Evolutionary conservation across 1,284 basidiomycete genomes (phyloP), one percentile per base, ranked within the genome.

Genomic region (Pascua guehoae): DNA sequence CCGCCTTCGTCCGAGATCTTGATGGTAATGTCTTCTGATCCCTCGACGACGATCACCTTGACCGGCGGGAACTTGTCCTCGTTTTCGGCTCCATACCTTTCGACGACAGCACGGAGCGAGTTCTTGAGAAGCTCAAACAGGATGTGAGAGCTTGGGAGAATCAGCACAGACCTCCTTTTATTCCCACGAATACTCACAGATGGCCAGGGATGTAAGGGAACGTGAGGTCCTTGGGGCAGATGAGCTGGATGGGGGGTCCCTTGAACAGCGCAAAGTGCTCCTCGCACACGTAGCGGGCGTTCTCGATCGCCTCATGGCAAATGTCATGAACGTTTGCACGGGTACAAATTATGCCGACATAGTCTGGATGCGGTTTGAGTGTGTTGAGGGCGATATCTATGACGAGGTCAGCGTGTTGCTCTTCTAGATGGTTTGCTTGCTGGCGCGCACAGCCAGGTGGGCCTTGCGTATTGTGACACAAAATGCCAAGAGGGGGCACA

Each of bases 101-200:
- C 96, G 14, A 98, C 95, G 41, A 97, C 91, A 5, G 96, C 95
- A 49, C 95, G 88, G 8, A 99, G 83, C 18, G 93, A 97, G 81
- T 99, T 99, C 77, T 98, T 98, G 63, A 98, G 83, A n/a, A 98
- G 84, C 77, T 99, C 96, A 73, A 98, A 98, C 66, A 89, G 85
- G 79, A 99, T 98, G 78, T 98, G 95, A 1, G 91, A 81, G 61
- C 74, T 75, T 75, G 61, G 39, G 41, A 41, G 15, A 32, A 40
- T 17, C n/a, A 18, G 51, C 24, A 14, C 8, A 41, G 37, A n/a
- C 12, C 4, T 11, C 14, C 16, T 7, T 7, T 9, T 18, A 12
- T 18, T 62, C 76, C 61, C 53, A 89, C 54, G 93, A 79, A 74
- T 16, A 63, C 76, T 62, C 53, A 89, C 54, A 93, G 79, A 74